These are phyloP conservation scores for Mortierella sp. DNA, from an alignment of 371 early-diverging fungal species.

Conservation along the genomic window DNA sequence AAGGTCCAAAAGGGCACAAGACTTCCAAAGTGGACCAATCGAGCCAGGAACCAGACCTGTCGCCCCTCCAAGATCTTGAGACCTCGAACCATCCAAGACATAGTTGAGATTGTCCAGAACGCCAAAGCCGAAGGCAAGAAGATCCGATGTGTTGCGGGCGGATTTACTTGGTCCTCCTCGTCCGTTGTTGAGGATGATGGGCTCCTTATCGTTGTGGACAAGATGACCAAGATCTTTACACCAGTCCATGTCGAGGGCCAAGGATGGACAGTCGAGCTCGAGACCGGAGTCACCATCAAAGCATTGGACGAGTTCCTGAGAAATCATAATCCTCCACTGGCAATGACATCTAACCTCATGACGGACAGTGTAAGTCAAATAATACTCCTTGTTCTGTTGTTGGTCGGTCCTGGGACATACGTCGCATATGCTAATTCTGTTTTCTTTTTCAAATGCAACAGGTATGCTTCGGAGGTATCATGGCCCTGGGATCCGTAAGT, in stretches of 20 bases:
- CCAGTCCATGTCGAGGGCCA: not conserved
- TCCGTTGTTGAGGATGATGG: conserved; percentile 18
- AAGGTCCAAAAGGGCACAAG: not conserved
- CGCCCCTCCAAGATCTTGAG: conserved; percentile 24
- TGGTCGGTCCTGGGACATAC: too few relatives aligned
- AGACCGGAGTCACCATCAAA: conserved; percentile 9
- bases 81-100: conserved; percentile 26
- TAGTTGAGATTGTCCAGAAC: conserved; percentile 12
- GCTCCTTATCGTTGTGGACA: conserved; percentile 20
- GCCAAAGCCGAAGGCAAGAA: conserved; percentile 26
- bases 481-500: conserved; percentile 25
- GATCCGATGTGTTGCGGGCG: conserved; percentile 40
- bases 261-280: conserved; percentile 10
- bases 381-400: too few relatives aligned
- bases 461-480: conserved; percentile 25
- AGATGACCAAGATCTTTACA: conserved; percentile 12
- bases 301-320: conserved; percentile 22
- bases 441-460: not conserved
- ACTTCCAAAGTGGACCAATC: conserved; percentile 31
- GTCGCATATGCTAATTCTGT: too few relatives aligned
- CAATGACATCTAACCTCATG: conserved; percentile 25
- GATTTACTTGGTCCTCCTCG: conserved; percentile 30
- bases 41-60: conserved; percentile 27
- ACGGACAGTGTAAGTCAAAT: conserved; percentile 19
- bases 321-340: conserved; percentile 36